A percentile compares a stretch with the other conserved stretches of the same genome.
Conservation (phyloP, 2,329 filamentous ascomycete genomes). For the Ilyonectria destructans region DNA sequence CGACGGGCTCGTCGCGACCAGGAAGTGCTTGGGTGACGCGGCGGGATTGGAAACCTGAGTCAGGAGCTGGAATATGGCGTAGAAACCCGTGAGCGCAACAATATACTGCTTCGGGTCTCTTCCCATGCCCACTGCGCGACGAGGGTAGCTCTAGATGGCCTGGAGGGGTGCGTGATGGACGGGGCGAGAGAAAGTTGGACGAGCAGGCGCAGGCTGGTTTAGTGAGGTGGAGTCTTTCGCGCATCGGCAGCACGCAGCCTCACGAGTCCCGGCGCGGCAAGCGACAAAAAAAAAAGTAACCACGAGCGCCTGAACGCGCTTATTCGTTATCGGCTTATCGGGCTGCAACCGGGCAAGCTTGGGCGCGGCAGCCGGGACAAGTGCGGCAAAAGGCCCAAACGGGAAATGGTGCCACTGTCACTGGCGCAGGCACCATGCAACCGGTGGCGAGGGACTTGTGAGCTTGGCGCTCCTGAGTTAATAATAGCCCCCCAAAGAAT, state of each 20-base stretch:
- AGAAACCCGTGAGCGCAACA: constrained; percentile 53
- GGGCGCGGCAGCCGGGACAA: constrained; percentile 22
- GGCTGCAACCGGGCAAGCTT: not conserved
- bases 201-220: constrained; percentile 25
- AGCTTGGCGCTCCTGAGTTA: constrained; percentile 20
- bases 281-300: constrained; percentile 9
- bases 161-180: constrained; percentile 20
- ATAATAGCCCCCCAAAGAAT: constrained; percentile 10
- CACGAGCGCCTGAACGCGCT: constrained; percentile 21
- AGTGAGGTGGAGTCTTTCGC: constrained; percentile 32
- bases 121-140: constrained; percentile 52
- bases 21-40: constrained; percentile 46
- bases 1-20: constrained; percentile 48
- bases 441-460: constrained; percentile 2
- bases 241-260: constrained; percentile 21
- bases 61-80: constrained; percentile 57
- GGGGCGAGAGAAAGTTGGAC: constrained; percentile 26
- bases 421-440: constrained; percentile 20
- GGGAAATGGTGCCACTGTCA: constrained; percentile 14
- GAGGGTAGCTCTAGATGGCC: constrained; percentile 23
- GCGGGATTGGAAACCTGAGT: constrained; percentile 54
- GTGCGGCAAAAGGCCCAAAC: constrained; percentile 18
- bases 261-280: not conserved
- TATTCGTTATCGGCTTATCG: constrained; percentile 24
- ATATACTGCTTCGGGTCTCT: constrained; percentile 58